phyloP scores from a whole-genome alignment of 1,284 basidiomycete genomes.

The Cutaneotrichosporon arboriforme region DNA sequence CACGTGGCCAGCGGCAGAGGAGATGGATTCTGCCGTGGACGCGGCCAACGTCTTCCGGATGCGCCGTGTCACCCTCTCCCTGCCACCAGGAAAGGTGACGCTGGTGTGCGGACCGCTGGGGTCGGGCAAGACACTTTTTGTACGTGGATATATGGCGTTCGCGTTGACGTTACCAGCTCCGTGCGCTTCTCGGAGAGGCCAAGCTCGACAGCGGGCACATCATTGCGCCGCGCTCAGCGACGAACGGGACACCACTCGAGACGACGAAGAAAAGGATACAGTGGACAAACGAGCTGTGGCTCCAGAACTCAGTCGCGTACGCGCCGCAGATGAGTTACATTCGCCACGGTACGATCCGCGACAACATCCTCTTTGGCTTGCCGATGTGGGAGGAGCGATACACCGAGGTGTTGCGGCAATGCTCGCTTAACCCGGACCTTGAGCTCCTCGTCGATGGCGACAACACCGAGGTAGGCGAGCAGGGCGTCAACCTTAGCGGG shows the following conservation, averaged over 20 bases:
- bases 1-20: conserved; percentile 31
- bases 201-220: conserved; percentile 23
- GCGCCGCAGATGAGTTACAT: conserved; percentile 46
- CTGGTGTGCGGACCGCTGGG: conserved; percentile 46
- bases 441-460: conserved; percentile 42
- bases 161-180: conserved; percentile 31
- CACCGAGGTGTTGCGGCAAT: conserved; percentile 35
- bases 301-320: conserved; percentile 39
- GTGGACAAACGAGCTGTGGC: conserved; percentile 34
- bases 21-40: neutral
- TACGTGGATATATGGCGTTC: conserved; percentile 29
- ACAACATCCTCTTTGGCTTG: conserved; percentile 49
- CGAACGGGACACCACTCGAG: conserved; percentile 28
- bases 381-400: conserved; percentile 45
- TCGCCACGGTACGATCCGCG: conserved; percentile 43
- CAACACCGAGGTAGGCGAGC: conserved; percentile 74
- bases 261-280: conserved; percentile 8
- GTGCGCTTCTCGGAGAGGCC: conserved; percentile 43
- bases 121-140: conserved; percentile 45
- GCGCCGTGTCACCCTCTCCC: conserved; percentile 24
- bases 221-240: conserved; percentile 25
- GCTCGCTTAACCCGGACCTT: conserved; percentile 41
- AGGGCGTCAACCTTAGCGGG: conserved; percentile 59
- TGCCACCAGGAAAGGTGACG: conserved; percentile 35
- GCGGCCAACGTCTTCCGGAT: conserved; percentile 23